Conservation (phyloP, 305 asterid genomes). For the Fraxinus platypoda region DNA sequence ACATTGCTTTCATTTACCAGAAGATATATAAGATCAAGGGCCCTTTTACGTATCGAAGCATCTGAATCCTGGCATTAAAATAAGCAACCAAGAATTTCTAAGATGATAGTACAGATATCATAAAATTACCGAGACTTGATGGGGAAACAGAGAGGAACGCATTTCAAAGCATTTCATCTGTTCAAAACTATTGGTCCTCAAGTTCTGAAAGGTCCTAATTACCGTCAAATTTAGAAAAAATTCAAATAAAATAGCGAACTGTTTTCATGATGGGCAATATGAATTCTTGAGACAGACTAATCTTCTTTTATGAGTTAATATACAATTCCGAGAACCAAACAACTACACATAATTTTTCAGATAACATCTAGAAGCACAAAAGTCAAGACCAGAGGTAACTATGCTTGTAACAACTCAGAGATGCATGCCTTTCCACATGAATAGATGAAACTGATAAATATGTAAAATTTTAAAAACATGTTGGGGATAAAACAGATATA, state of each 20-base stretch:
- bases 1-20: constrained; percentile 87
- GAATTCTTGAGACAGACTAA: background rate
- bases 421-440: constrained; percentile 15
- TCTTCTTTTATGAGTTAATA: background rate
- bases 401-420: background rate
- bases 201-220: background rate
- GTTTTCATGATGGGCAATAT: background rate
- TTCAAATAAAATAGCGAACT: background rate
- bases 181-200: constrained; percentile 1
- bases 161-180: constrained; percentile 13
- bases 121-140: background rate
- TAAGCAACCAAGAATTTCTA: constrained; percentile 30
- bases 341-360: constrained; percentile 1
- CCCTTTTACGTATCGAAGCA: constrained; percentile 98
- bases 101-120: background rate
- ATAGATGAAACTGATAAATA: constrained; percentile 8
- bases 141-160: background rate
- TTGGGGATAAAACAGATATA: background rate
- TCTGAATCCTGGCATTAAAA: constrained; percentile 82
- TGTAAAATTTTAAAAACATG: background rate
- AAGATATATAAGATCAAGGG: constrained; percentile 94
- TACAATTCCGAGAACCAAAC: constrained; percentile 7
- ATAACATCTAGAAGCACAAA: constrained; percentile 13
- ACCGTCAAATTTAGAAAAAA: background rate
- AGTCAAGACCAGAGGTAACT: constrained; percentile 4